Evolutionary conservation across 495 filamentous ascomycete species (phyloP), one percentile per base, ranked within the genome.

Genomic region (Polyplosphaeria fusca): DNA sequence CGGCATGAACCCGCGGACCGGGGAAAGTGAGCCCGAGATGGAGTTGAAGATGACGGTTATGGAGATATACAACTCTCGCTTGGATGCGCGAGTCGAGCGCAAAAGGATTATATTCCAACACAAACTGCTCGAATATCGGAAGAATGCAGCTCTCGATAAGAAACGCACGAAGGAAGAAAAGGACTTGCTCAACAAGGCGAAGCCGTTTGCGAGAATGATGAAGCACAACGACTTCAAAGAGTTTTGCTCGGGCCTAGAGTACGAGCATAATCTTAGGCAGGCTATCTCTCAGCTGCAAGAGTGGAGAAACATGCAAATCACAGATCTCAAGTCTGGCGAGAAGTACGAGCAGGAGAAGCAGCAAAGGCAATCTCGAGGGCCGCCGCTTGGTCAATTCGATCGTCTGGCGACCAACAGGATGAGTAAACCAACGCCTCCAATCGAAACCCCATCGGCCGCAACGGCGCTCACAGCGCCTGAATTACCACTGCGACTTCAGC

Each of bases 51-150:
- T 96, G 75, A 95, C 91, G 0, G 90, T 99, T 2, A 96, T 99
- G 79, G 91, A 96, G 60, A 96, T 99, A 51, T 99, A 99, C 73
- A 97, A 97, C 67, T 86, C 88, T 23, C 86, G 91, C 14, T 76
- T 99, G 22, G 95, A 90, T 5, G 85, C 88, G 38, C 83, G 93
- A 27, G 91, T 87, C n/a, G 91, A 97, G 65, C 81, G 93, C 38
- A 99, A 99, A 70, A 94, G 91, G 73, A 85, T 96, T 19, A 88
- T 99, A 39, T 96, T 97, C 68, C 89, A 97, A 66, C 93, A 99
- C 68, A 84, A 85, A 50, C 75, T 99, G 23, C 77, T 99, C 1
- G 91, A 99, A 45, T 97, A 97, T 67, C 75, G 88, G 46, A 92
- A 95, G 69, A 95, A 93, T 64, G 85, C 76, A 11, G 88, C 85